Conservation (phyloP, 139 green algal genomes). For the Micractinium sp. region DNA sequence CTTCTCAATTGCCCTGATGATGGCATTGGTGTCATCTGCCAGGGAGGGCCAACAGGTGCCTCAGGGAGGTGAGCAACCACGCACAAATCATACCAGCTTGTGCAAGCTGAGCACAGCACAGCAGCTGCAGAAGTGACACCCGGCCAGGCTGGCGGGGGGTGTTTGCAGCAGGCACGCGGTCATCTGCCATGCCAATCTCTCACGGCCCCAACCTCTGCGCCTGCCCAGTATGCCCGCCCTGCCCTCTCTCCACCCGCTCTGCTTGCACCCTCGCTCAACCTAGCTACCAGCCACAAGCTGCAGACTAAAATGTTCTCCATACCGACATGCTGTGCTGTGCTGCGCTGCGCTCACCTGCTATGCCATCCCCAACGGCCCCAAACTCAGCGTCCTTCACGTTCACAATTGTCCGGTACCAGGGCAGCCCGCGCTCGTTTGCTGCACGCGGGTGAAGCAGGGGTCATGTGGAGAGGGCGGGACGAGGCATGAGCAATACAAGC, state of each 20-base stretch:
- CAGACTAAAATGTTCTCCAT: too few species aligned
- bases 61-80: not conserved
- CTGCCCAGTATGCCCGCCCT: too few species aligned
- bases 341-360: not conserved
- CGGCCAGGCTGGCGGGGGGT: too few species aligned
- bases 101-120: not conserved
- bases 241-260: too few species aligned
- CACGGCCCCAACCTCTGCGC: not conserved
- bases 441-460: not conserved
- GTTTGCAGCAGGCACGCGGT: not conserved
- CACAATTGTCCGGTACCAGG: not conserved
- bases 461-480: too few species aligned
- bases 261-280: too few species aligned
- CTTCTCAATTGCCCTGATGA: not conserved
- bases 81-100: not conserved
- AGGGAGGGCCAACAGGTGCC: too few species aligned
- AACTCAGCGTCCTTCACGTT: not conserved
- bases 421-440: not conserved
- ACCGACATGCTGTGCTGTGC: too few species aligned
- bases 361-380: not conserved
- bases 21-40: conserved; percentile 5
- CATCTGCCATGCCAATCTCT: not conserved
- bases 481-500: too few species aligned
- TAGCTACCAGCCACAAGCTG: too few species aligned
- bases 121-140: not conserved